Evolutionary conservation across 2,329 filamentous ascomycete genomes (phyloP).

Genomic region (Pseudopithomyces maydicus): DNA sequence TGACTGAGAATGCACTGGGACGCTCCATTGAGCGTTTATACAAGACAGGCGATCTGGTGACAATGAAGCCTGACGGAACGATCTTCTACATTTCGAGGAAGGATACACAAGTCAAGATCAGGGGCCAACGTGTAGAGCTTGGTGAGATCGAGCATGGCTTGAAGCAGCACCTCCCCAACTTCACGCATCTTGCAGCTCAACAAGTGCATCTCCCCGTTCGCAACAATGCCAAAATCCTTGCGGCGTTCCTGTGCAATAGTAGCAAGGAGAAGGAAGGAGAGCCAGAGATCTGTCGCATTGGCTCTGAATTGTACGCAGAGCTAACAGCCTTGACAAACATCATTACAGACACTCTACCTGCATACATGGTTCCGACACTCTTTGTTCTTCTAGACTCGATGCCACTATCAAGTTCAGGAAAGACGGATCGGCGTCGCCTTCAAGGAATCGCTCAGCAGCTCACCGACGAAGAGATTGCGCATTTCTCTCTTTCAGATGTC

Average conservation of each 20-base stretch:
- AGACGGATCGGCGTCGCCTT: slow-evolving; percentile 49
- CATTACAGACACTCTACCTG: slow-evolving; percentile 39
- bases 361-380: slow-evolving; percentile 50
- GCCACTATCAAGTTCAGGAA: slow-evolving; percentile 50
- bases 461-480: not conserved
- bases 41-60: slow-evolving; percentile 19
- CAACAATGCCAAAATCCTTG: slow-evolving; percentile 30
- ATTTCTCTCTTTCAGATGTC: slow-evolving; percentile 3
- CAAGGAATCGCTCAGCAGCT: slow-evolving; percentile 41
- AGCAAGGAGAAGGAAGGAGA: slow-evolving; percentile 30
- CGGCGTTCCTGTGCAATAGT: slow-evolving; percentile 30
- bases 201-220: slow-evolving; percentile 35
- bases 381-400: slow-evolving; percentile 50
- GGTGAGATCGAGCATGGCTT: slow-evolving; percentile 53
- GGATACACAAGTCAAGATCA: slow-evolving; percentile 36
- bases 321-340: slow-evolving; percentile 30
- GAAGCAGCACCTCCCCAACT: slow-evolving; percentile 39
- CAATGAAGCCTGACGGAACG: slow-evolving; percentile 9
- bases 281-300: slow-evolving; percentile 25
- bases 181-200: slow-evolving; percentile 51
- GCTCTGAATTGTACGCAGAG: slow-evolving; percentile 15
- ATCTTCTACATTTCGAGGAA: slow-evolving; percentile 13
- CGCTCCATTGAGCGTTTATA: slow-evolving; percentile 27
- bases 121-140: slow-evolving; percentile 52
- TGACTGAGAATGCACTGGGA: not conserved